A percentile compares a stretch with the other conserved stretches of the same genome.
These are phyloP conservation scores for Groenewaldozyma auringiensis DNA, from an alignment of 1,139 yeast genomes.

Conservation along the genomic window DNA sequence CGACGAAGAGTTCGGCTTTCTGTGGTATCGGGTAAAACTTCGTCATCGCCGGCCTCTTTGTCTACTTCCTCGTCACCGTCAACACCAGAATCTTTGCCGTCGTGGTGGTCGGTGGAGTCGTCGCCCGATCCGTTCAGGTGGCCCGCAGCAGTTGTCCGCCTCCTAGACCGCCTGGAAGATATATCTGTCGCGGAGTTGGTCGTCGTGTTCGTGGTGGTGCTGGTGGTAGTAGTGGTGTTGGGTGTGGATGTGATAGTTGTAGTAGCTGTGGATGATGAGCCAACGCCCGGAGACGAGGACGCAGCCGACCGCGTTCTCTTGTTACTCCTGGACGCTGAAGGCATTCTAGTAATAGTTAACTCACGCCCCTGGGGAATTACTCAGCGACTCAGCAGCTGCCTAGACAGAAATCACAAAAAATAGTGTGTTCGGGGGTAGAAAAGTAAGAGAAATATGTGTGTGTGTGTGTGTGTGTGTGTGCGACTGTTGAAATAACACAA, in stretches of 20 bases:
- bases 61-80: conserved; percentile 1
- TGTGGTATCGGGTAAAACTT: not conserved
- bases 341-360: not conserved
- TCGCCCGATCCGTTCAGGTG: not conserved
- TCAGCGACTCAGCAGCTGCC: too few species aligned
- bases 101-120: not conserved
- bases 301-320: conserved; percentile 1
- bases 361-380: too few species aligned
- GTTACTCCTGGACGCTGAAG: not conserved
- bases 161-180: not conserved
- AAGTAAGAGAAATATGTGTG: too few species aligned
- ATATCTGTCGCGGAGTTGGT: not conserved
- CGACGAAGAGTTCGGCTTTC: not conserved
- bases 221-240: not conserved
- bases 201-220: not conserved
- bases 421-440: too few species aligned
- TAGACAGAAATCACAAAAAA: too few species aligned
- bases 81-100: not conserved
- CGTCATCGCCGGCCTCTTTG: not conserved
- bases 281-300: not conserved
- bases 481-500: too few species aligned
- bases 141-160: conserved; percentile 1
- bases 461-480: too few species aligned
- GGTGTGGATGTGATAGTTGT: not conserved
- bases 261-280: not conserved